Conservation (phyloP, 225 moss, liverwort and hornwort genomes). For the Ulota crispa region DNA sequence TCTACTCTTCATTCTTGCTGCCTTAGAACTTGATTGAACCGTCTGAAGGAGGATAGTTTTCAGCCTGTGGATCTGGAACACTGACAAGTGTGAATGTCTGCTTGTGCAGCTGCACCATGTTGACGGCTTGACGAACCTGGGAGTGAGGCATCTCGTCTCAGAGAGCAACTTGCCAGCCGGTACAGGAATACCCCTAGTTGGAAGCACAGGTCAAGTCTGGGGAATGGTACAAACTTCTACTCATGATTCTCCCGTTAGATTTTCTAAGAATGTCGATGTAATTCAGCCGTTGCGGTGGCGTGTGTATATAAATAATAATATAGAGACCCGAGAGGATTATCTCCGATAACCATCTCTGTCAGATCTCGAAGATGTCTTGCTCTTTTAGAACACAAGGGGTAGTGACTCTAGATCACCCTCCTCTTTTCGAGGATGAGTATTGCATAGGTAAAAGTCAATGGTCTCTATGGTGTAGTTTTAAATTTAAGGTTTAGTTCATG, state of each 20-base stretch:
- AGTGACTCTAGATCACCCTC: too few species aligned
- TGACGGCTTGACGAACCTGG: slow-evolving; percentile 80
- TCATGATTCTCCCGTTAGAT: neutral
- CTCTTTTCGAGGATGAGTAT: neutral
- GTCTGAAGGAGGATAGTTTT: neutral
- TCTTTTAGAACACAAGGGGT: too few species aligned
- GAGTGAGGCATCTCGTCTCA: slow-evolving; percentile 68
- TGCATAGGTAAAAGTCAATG: neutral
- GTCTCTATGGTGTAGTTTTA: neutral
- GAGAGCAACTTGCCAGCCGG: slow-evolving; percentile 71
- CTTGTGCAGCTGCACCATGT: slow-evolving; percentile 80
- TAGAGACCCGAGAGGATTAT: too few species aligned
- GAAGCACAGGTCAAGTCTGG: slow-evolving; percentile 86
- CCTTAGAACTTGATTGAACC: neutral
- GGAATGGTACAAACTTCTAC: slow-evolving; percentile 64
- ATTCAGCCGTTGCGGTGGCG: neutral
- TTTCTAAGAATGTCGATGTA: neutral
- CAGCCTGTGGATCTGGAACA: neutral
- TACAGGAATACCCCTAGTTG: slow-evolving; percentile 70
- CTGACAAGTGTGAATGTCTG: neutral
- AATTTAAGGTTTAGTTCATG: neutral
- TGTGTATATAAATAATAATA: neutral
- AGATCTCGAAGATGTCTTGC: too few species aligned
- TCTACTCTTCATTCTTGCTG: neutral
- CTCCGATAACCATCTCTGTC: too few species aligned